Conservation (phyloP, 2,329 filamentous ascomycete species). For the Bipolaris oryzae region DNA sequence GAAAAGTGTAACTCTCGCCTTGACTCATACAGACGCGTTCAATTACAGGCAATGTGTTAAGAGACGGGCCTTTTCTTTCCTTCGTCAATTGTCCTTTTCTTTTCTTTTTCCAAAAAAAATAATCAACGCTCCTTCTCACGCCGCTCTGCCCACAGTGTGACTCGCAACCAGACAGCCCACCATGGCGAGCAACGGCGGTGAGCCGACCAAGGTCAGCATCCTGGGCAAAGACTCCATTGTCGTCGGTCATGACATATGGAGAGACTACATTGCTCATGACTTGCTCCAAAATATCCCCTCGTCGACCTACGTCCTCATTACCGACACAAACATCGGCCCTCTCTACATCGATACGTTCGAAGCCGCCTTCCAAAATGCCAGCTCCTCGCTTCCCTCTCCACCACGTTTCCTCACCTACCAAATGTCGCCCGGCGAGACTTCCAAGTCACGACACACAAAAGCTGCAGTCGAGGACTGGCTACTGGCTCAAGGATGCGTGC, state of each 20-base stretch:
- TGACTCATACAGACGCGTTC: conserved; percentile 8
- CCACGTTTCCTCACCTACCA: conserved; percentile 85
- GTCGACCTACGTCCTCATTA: conserved; percentile 94
- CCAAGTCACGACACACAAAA: conserved; percentile 92
- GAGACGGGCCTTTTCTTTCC: background rate
- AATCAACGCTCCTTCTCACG: background rate
- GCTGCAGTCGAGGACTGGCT: conserved; percentile 98
- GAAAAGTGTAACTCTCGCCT: conserved; percentile 4
- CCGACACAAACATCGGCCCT: conserved; percentile 87
- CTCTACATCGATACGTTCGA: conserved; percentile 82
- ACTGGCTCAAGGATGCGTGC: conserved; percentile 86
- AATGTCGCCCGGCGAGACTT: conserved; percentile 89
- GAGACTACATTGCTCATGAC: conserved; percentile 78
- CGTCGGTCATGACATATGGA: conserved; percentile 90
- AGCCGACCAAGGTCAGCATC: conserved; percentile 73
- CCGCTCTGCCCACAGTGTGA: conserved; percentile 14
- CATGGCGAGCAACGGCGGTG: conserved; percentile 41
- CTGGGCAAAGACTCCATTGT: conserved; percentile 89
- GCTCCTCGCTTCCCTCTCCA: conserved; percentile 54
- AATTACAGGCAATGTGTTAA: conserved; percentile 10
- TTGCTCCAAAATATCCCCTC: conserved; percentile 77
- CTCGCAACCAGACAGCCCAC: conserved; percentile 21
- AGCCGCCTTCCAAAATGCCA: conserved; percentile 68
- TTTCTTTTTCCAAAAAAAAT: too few relatives aligned
- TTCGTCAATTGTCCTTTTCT: conserved; percentile 9